Base-by-base conservation (phyloP, 2,329 filamentous ascomycete species). In the Rhynchosporium graminicola region DNA sequence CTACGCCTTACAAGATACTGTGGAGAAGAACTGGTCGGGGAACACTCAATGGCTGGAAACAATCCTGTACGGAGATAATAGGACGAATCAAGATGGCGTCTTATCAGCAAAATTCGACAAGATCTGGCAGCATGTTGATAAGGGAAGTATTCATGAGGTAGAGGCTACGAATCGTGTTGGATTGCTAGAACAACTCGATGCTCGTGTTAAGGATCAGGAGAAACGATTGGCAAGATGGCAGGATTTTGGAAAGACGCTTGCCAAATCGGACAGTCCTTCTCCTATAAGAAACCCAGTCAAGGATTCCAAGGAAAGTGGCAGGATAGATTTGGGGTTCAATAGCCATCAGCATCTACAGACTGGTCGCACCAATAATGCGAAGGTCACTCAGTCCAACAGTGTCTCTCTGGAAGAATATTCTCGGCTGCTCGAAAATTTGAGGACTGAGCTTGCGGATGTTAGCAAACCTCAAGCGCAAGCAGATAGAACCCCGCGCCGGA, bases 21-120 rank as follows among this genome's bases (percentile, higher is more conserved):
- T 92, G 36, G 81, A 83, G 42, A 86, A 87, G 64, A 91, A 92
- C 68, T 97, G 92, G 92, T 80, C 90, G 13, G 92, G 91, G 1
- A 86, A 88, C 70, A 84, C 88, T 63, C 82, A 85, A 61, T 94
- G 92, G 88, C 82, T 91, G 69, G 83, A 91, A 54, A 80, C 85
- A 2, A 77, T 97, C 26, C 74, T 95, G 0, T 80, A 87, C 57
- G 90, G 90, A 1, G 87, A 91, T 51, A 78, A 80, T 26, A 78
- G 78, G 7, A 76, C 80, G 2, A 78, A 78, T 31, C 82, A 79
- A 38, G 88, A 90, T 64, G 82, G 80, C 0, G 78, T 95, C n/a
- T 74, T 96, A 13, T 82, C 82, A 2, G 81, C 82, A 42, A 79
- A 85, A 0, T 95, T 93, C 66, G 83, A 90, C 36, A 80, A 85